Percentiles rank a stretch among this genome's conserved stretches.
Evolutionary conservation across 306 rosid genomes (phyloP).

Genomic region (Phaseolus lunatus): DNA sequence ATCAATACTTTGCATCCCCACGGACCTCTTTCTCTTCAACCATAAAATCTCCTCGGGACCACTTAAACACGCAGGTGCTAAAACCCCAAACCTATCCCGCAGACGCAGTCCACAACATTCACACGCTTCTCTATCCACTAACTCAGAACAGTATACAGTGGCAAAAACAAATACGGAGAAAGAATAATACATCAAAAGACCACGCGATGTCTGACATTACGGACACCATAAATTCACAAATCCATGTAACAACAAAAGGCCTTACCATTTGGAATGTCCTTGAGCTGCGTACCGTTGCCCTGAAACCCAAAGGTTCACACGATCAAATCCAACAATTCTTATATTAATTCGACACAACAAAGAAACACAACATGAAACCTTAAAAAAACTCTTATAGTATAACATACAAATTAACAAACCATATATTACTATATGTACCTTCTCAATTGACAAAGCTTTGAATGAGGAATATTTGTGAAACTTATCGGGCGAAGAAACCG

Average conservation of each 20-base stretch:
- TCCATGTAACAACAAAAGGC: background rate
- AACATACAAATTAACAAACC: background rate
- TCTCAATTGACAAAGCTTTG: slow-evolving; percentile 64
- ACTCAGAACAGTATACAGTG: background rate
- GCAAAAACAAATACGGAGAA: background rate
- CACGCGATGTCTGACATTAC: background rate
- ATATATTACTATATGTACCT: slow-evolving; percentile 47
- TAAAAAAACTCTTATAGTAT: background rate
- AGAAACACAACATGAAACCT: background rate
- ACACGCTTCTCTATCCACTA: background rate
- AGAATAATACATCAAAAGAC: background rate
- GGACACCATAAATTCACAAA: background rate
- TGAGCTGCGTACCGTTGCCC: slow-evolving; percentile 81
- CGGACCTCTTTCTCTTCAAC: background rate
- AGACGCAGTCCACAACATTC: background rate
- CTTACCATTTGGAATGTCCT: slow-evolving; percentile 89
- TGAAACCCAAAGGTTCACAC: slow-evolving; percentile 50
- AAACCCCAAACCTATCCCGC: background rate
- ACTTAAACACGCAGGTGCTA: background rate
- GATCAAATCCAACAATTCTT: background rate
- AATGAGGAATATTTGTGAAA: slow-evolving; percentile 50
- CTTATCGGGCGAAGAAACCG: slow-evolving; percentile 59
- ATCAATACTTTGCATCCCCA: background rate
- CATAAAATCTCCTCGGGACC: background rate
- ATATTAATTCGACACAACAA: background rate